phyloP scores from a whole-genome alignment of 2,329 filamentous ascomycete genomes.

The Stemphylium vesicarium region DNA sequence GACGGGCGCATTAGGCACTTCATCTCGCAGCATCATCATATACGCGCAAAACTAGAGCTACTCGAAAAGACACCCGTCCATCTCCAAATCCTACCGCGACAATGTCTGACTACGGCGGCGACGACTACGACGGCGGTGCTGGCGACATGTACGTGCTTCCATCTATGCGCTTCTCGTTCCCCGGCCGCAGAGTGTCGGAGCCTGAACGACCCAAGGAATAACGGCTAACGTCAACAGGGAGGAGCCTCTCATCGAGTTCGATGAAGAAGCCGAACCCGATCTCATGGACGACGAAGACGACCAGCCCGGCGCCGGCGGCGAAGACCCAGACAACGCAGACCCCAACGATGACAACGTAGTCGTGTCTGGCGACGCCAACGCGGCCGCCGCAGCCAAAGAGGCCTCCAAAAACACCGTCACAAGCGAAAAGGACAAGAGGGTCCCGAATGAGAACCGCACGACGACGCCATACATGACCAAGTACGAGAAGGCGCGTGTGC shows the following conservation, averaged over 20 bases:
- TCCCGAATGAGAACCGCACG: conserved; percentile 82
- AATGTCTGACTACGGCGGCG: conserved; percentile 57
- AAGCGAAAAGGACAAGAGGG: conserved; percentile 77
- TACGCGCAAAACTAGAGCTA: conserved; percentile 1
- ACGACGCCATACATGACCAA: conserved; percentile 99
- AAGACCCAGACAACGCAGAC: conserved; percentile 44
- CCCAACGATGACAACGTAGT: conserved; percentile 52
- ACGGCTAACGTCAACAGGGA: conserved; percentile 37
- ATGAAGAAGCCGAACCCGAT: conserved; percentile 65
- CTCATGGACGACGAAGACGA: conserved; percentile 71
- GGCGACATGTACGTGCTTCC: conserved; percentile 38
- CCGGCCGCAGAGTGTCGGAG: conserved; percentile 13
- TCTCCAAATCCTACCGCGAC: conserved; percentile 10
- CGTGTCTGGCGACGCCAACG: conserved; percentile 59
- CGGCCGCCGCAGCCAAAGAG: conserved; percentile 50
- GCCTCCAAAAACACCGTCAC: conserved; percentile 62
- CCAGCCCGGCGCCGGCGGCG: conserved; percentile 46
- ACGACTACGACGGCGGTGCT: conserved; percentile 44
- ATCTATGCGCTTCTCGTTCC: not conserved
- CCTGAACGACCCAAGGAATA: not conserved
- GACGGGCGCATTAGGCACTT: conserved; percentile 14
- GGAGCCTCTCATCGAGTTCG: conserved; percentile 57
- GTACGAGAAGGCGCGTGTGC: conserved; percentile 91
- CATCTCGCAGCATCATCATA: conserved; percentile 7
- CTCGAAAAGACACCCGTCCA: not conserved